Percentiles rank a stretch among this genome's conserved stretches.
These are phyloP conservation scores for Tulasnella sp. DNA, from an alignment of 768 basidiomycete species.

Conservation along the genomic window DNA sequence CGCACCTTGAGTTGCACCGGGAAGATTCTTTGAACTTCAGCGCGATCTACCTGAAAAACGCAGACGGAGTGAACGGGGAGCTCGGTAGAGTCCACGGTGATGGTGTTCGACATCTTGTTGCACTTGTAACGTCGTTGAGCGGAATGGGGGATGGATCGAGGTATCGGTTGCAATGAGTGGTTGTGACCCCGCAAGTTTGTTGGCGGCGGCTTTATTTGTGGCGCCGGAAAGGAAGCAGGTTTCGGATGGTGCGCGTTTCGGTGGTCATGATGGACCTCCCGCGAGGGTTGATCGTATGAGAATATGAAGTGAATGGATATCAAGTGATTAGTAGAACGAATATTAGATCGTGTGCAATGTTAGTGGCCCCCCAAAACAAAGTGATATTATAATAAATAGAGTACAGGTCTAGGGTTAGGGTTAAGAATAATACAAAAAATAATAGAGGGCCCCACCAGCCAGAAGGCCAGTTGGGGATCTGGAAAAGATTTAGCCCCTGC, in stretches of 20 bases:
- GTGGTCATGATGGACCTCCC: too few relatives aligned
- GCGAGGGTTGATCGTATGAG: too few relatives aligned
- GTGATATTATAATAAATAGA: too few relatives aligned
- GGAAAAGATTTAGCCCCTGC: slow-evolving; percentile 27
- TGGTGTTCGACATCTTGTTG: slow-evolving; percentile 23
- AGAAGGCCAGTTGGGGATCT: slow-evolving; percentile 26
- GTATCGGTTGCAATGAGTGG: not conserved
- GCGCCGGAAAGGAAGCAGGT: too few relatives aligned
- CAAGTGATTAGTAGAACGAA: too few relatives aligned
- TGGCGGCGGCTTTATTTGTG: not conserved
- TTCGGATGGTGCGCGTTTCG: too few relatives aligned
- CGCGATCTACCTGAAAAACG: slow-evolving; percentile 25
- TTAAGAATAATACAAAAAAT: not conserved
- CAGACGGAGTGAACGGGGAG: slow-evolving; percentile 21
- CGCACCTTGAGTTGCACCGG: slow-evolving; percentile 23
- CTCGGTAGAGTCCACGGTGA: slow-evolving; percentile 24
- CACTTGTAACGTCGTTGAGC: not conserved
- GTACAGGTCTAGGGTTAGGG: slow-evolving; percentile 22
- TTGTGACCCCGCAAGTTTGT: not conserved
- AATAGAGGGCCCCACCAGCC: slow-evolving; percentile 25
- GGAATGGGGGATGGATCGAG: not conserved
- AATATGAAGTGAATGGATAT: too few relatives aligned
- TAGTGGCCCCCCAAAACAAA: too few relatives aligned
- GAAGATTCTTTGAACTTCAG: slow-evolving; percentile 21
- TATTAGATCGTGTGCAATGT: too few relatives aligned